Base-by-base conservation (phyloP, 306 rosid species). In the Pyrus pyrifolia region DNA sequence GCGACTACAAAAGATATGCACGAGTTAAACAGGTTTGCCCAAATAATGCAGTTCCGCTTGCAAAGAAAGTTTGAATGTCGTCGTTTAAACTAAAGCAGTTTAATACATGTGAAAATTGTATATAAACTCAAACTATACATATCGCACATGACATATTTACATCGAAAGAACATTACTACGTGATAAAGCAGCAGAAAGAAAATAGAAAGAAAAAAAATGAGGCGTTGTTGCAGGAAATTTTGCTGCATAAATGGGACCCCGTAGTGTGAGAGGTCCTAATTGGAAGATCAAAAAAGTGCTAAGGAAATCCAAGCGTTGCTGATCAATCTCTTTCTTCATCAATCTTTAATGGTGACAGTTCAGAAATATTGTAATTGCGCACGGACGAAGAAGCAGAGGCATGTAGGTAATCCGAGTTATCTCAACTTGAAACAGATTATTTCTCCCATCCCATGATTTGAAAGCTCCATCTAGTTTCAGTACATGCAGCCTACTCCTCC, bases 281-380 rank as follows among this genome's bases (percentile, higher is more conserved):
- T 73, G 75, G 72, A 57, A 77, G 79, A 83, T 83, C 52, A 64
- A 55, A 70, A 66, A 77, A 69, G 84, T 78, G 21, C 22, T 65
- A 71, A 44, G 72, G 69, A n/a, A 62, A 74, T 63, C 75, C 49
- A 65, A 71, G 27, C 69, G 49, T 22, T 77, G 55, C n/a, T 30
- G 85, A 83, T 77, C 74, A 82, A 58, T 85, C 90, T 74, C 79
- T 86, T 69, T 84, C 89, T 21, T 58, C 72, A 60, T 69, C 38
- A 57, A 38, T 63, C 29, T 62, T 55, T 71, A 67, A 42, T 8
- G 1, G 70, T 19, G 53, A 55, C 23, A 38, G 27, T 72, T n/a
- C 2, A 33, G 49, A 35, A 35, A 35, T 35, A 35, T 35, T 53
- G 22, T 53, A 7, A 53, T 53, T 53, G 23, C 23, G 10, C n/a